Evolutionary conservation across 2,329 filamentous ascomycete genomes (phyloP).

Genomic region (Mycosphaerella sp.): DNA sequence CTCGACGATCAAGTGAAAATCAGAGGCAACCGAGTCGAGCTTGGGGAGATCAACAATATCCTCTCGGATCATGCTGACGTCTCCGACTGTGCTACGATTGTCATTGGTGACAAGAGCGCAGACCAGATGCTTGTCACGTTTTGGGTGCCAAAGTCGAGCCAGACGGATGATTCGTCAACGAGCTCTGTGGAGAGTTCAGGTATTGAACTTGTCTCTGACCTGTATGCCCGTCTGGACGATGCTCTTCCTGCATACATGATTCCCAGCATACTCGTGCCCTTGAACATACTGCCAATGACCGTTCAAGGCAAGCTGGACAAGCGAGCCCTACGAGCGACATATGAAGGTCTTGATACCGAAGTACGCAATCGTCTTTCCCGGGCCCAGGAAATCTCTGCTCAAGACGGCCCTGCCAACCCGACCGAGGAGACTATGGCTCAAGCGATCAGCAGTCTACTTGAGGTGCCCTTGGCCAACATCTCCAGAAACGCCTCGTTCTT

Average conservation of each 20-base stretch:
- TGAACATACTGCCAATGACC: conserved; percentile 65
- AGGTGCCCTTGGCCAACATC: conserved; percentile 45
- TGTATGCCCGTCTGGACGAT: conserved; percentile 53
- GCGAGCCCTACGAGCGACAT: conserved; percentile 45
- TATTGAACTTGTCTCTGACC: conserved; percentile 14
- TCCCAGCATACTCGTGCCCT: conserved; percentile 65
- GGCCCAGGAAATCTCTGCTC: conserved; percentile 30
- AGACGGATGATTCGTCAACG: background rate
- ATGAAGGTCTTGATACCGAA: conserved; percentile 43
- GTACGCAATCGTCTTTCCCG: conserved; percentile 42
- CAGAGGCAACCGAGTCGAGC: conserved; percentile 71
- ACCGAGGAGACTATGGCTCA: conserved; percentile 53
- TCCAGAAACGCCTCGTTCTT: conserved; percentile 65
- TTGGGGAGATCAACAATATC: conserved; percentile 64
- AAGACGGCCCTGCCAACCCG: conserved; percentile 45
- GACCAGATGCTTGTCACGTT: conserved; percentile 61
- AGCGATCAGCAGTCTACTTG: conserved; percentile 49
- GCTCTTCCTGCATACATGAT: conserved; percentile 71
- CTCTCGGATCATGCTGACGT: conserved; percentile 51
- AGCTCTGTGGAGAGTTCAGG: conserved; percentile 4
- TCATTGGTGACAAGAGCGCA: conserved; percentile 43
- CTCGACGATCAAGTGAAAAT: conserved; percentile 78
- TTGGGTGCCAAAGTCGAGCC: conserved; percentile 49
- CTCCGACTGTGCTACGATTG: conserved; percentile 58
- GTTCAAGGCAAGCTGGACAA: conserved; percentile 69